Conservation (phyloP, 176 grass and related monocot genomes). For the Avena sativa region DNA sequence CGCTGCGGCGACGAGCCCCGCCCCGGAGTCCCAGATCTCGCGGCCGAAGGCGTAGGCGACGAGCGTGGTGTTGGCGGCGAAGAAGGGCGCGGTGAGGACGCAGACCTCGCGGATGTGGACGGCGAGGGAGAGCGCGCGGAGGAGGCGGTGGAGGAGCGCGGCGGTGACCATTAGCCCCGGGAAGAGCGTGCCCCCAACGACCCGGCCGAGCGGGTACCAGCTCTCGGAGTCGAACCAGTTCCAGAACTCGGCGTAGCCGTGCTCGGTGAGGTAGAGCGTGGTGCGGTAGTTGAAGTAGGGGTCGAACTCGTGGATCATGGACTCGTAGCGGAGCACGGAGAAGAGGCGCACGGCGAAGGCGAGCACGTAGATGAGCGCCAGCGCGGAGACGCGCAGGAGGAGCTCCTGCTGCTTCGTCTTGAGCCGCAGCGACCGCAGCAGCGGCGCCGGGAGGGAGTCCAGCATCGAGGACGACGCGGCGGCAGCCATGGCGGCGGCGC, state of each 20-base stretch:
- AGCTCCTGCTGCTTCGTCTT: conserved; percentile 99
- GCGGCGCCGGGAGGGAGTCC: conserved; percentile 52
- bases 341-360: conserved; percentile 94
- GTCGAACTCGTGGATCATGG: conserved; percentile 99
- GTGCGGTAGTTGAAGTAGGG: conserved; percentile 99
- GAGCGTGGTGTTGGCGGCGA: conserved; percentile 96
- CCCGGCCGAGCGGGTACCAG: conserved; percentile 98
- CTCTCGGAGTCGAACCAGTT: conserved; percentile 99
- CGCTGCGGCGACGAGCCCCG: conserved; percentile 78
- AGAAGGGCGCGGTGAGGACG: conserved; percentile 96
- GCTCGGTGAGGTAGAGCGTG: conserved; percentile 88
- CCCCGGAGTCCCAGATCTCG: conserved; percentile 98
- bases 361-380: conserved; percentile 95
- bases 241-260: conserved; percentile 93
- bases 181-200: conserved; percentile 93
- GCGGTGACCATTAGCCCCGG: conserved; percentile 97
- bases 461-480: conserved; percentile 14
- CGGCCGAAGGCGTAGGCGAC: conserved; percentile 97
- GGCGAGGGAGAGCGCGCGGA: conserved; percentile 79
- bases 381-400: conserved; percentile 78
- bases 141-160: conserved; percentile 76
- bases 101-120: conserved; percentile 98
- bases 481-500: conserved; percentile 40
- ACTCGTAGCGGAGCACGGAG: conserved; percentile 98
- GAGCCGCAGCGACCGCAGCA: conserved; percentile 71